Evolutionary conservation across 345 rosid genomes (phyloP).

Genomic region (Populus tremula): DNA sequence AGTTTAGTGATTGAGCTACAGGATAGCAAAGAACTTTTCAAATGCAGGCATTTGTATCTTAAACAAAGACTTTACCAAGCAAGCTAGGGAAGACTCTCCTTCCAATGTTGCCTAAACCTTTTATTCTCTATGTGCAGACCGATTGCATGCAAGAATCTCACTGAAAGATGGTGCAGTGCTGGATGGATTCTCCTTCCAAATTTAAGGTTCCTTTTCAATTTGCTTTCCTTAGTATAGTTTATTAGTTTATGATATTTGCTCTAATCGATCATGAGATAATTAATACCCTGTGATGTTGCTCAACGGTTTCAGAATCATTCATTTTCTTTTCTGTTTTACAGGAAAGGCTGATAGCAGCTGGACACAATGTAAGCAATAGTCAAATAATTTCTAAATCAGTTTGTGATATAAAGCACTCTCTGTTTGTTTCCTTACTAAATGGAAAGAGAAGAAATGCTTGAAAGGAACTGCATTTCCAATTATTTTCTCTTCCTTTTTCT

Average conservation of each 20-base stretch:
- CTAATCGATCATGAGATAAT: not conserved
- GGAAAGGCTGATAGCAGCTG: slow-evolving; percentile 61
- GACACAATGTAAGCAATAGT: slow-evolving; percentile 48
- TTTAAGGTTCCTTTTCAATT: slow-evolving; percentile 51
- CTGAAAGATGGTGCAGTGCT: slow-evolving; percentile 51
- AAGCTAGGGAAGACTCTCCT: not conserved
- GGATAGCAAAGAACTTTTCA: no score
- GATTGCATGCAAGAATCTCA: slow-evolving; percentile 92
- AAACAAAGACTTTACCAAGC: not conserved
- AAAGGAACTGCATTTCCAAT: not conserved
- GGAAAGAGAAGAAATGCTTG: not conserved
- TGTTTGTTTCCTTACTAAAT: not conserved
- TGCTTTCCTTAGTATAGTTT: not conserved
- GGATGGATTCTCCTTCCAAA: slow-evolving; percentile 84
- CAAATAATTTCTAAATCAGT: not conserved
- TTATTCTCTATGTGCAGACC: slow-evolving; percentile 43
- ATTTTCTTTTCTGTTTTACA: slow-evolving; percentile 24
- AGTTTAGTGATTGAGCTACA: not conserved
- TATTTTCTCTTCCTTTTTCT: not conserved
- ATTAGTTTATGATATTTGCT: not conserved
- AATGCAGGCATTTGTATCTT: not conserved
- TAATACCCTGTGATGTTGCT: not conserved
- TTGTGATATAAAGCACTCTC: not conserved
- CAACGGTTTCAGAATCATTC: not conserved
- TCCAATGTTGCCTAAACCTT: slow-evolving; percentile 5